A percentile compares a stretch with the other conserved stretches of the same genome.
phyloP scores from a whole-genome alignment of 345 rosid genomes.

The Eucalyptus cloeziana region DNA sequence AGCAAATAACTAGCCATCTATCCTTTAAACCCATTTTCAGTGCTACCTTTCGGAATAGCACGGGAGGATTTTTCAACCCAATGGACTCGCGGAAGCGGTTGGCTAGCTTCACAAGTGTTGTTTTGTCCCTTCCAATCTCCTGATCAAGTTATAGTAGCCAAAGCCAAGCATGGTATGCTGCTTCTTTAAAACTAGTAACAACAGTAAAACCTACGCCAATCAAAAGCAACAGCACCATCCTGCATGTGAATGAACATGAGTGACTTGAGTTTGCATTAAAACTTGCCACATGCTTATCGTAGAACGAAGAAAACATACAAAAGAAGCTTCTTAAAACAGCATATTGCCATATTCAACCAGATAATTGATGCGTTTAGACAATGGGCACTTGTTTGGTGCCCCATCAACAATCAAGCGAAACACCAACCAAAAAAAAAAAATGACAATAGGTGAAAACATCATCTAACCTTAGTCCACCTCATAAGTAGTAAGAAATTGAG shows the following conservation, averaged over 20 bases:
- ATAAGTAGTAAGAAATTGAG: neutral
- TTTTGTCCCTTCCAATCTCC: too few species aligned
- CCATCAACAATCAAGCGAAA: neutral
- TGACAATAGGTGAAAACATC: neutral
- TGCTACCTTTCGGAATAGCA: too few species aligned
- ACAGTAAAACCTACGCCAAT: neutral
- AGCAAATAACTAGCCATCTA: too few species aligned
- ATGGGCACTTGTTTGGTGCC: neutral
- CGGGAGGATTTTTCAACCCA: too few species aligned
- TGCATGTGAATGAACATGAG: neutral
- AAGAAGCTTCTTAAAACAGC: neutral
- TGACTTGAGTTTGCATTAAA: neutral
- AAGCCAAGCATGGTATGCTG: slow-evolving; percentile 26
- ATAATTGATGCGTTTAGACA: neutral
- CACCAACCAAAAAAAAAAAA: neutral
- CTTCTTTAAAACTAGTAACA: slow-evolving; percentile 47
- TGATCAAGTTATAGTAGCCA: too few species aligned
- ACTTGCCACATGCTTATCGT: neutral
- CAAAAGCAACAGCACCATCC: neutral
- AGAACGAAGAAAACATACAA: neutral
- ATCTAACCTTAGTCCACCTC: neutral
- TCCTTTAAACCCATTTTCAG: too few species aligned
- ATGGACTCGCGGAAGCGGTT: too few species aligned
- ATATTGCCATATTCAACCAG: neutral
- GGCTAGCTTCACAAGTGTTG: too few species aligned